Percentiles rank a stretch among this genome's conserved stretches.
Conservation (phyloP, 345 rosid genomes). For the Arabis hirsuta region DNA sequence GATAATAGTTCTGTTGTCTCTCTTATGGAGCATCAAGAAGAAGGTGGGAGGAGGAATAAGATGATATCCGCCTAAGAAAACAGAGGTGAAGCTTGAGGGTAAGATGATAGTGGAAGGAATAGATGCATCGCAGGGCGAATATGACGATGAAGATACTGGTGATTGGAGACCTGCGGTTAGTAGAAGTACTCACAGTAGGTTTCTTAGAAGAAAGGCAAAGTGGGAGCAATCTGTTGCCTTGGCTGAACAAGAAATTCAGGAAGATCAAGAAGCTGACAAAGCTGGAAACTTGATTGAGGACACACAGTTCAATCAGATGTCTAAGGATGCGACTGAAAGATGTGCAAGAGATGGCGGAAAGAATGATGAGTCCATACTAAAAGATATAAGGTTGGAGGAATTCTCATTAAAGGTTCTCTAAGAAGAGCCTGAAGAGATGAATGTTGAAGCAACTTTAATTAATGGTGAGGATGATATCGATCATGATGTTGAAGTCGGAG, state of each 20-base stretch:
- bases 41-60: slow-evolving; percentile 48
- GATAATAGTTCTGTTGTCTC: slow-evolving; percentile 48
- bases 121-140: slow-evolving; percentile 84
- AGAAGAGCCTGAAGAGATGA: slow-evolving; percentile 45
- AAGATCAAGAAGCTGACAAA: slow-evolving; percentile 38
- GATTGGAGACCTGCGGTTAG: slow-evolving; percentile 95
- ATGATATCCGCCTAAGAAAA: slow-evolving; percentile 59
- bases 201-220: slow-evolving; percentile 73
- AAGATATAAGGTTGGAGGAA: slow-evolving; percentile 79
- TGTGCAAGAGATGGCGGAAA: slow-evolving; percentile 3
- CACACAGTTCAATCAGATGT: slow-evolving; percentile 33
- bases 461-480: slow-evolving; percentile 34
- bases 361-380: slow-evolving; percentile 44
- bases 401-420: slow-evolving; percentile 49
- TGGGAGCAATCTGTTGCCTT: slow-evolving; percentile 57
- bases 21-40: slow-evolving; percentile 55
- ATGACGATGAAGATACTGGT: slow-evolving; percentile 58
- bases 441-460: slow-evolving; percentile 30
- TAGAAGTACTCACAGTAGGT: slow-evolving; percentile 86
- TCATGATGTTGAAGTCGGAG: slow-evolving; percentile 40
- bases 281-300: slow-evolving; percentile 33
- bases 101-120: slow-evolving; percentile 88
- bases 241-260: slow-evolving; percentile 56
- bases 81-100: slow-evolving; percentile 70
- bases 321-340: slow-evolving; percentile 35